Conservation (phyloP, 192 early-diverging fungal species). For the Haplosporangium gracile region DNA sequence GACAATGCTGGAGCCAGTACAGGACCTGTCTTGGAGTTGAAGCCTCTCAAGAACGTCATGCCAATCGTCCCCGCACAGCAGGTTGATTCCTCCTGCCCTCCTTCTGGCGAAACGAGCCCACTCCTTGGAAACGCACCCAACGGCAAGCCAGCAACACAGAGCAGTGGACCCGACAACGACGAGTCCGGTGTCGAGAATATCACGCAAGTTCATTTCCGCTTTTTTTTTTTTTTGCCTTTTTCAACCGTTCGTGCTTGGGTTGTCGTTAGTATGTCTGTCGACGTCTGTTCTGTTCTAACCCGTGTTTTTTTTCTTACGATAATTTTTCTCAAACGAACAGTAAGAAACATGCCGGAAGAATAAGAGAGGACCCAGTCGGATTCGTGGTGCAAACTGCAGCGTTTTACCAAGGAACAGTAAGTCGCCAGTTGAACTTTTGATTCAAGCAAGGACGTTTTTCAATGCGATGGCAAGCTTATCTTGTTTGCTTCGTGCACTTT, state of each 20-base stretch:
- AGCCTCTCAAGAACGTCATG: slow-evolving; percentile 54
- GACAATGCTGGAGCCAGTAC: background rate
- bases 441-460: background rate
- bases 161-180: slow-evolving; percentile 36
- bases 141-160: background rate
- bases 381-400: slow-evolving; percentile 72
- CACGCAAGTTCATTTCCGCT: slow-evolving; percentile 25
- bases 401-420: slow-evolving; percentile 71
- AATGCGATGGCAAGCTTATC: background rate
- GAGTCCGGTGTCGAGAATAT: slow-evolving; percentile 54
- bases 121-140: background rate
- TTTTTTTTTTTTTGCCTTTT: background rate
- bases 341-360: slow-evolving; percentile 63
- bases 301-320: background rate
- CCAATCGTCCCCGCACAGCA: slow-evolving; percentile 54
- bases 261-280: background rate
- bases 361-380: slow-evolving; percentile 79
- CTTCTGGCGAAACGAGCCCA: slow-evolving; percentile 30
- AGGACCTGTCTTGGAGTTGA: slow-evolving; percentile 27
- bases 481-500: slow-evolving; percentile 3
- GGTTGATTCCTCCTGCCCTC: slow-evolving; percentile 38
- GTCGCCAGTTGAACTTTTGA: slow-evolving; percentile 16
- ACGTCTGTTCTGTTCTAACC: background rate
- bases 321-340: slow-evolving; percentile 11
- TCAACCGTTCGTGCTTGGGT: background rate